These are phyloP conservation scores for Madurella fahalii DNA, from an alignment of 2,329 filamentous ascomycete genomes.

Conservation along the genomic window DNA sequence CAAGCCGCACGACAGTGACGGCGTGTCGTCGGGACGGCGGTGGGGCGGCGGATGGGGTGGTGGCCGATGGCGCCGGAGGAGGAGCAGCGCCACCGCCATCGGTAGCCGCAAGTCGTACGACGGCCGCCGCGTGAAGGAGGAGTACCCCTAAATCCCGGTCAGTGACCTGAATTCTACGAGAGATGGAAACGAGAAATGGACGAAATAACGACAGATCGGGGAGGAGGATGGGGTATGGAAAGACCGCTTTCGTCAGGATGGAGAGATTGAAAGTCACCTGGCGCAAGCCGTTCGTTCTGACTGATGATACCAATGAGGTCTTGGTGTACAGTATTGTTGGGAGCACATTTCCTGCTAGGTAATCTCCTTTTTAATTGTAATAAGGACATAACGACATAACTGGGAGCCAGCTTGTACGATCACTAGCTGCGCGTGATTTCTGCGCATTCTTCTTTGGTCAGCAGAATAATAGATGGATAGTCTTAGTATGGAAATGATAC, in stretches of 20 bases:
- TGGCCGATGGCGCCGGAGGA: slow-evolving; percentile 38
- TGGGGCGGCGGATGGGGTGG: slow-evolving; percentile 30
- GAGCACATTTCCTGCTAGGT: background rate
- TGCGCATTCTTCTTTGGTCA: too few relatives aligned
- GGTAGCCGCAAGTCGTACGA: slow-evolving; percentile 51
- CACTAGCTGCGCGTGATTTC: too few relatives aligned
- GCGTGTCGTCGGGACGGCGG: background rate
- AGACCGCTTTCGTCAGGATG: background rate
- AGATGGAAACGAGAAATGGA: background rate
- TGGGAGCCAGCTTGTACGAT: too few relatives aligned
- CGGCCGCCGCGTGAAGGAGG: slow-evolving; percentile 63
- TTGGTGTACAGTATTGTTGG: background rate
- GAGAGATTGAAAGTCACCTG: background rate
- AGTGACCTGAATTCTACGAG: background rate
- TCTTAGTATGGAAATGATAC: too few relatives aligned
- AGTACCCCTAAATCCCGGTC: slow-evolving; percentile 43
- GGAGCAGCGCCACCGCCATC: slow-evolving; percentile 40
- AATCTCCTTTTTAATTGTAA: background rate
- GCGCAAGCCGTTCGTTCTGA: background rate
- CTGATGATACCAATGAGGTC: background rate
- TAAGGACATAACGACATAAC: background rate
- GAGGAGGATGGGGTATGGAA: background rate
- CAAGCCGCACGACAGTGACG: slow-evolving; percentile 17
- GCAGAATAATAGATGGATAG: too few relatives aligned
- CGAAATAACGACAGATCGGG: background rate